Evolutionary conservation across 805 yeast genomes (phyloP).

Genomic region (Cyberlindnera suaveolens): DNA sequence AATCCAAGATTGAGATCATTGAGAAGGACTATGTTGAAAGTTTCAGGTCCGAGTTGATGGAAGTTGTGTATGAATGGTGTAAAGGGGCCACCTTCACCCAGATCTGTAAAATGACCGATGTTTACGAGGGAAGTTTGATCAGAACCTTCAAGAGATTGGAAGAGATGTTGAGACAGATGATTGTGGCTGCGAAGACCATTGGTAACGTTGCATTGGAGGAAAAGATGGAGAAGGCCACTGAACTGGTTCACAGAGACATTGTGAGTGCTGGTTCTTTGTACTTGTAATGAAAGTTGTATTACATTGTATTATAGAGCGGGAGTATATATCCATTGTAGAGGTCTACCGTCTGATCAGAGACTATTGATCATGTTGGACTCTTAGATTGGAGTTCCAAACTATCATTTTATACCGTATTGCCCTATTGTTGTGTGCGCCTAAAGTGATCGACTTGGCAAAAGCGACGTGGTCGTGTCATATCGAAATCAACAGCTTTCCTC

Average conservation of each 20-base stretch:
- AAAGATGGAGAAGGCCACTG: constrained; percentile 83
- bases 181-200: constrained; percentile 87
- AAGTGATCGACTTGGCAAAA: too few species aligned
- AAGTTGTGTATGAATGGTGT: constrained; percentile 95
- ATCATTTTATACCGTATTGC: too few species aligned
- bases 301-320: background rate
- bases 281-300: constrained; percentile 23
- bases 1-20: constrained; percentile 81
- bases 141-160: constrained; percentile 93
- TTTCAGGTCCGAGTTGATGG: constrained; percentile 93
- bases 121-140: constrained; percentile 92
- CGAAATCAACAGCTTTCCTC: too few species aligned
- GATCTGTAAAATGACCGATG: constrained; percentile 98
- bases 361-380: too few species aligned
- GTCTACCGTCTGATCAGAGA: too few species aligned
- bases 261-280: constrained; percentile 96
- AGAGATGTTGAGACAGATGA: constrained; percentile 86
- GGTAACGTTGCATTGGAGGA: constrained; percentile 83
- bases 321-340: too few species aligned
- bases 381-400: too few species aligned
- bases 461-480: too few species aligned
- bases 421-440: too few species aligned
- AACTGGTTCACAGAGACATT: constrained; percentile 87
- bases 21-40: constrained; percentile 91
- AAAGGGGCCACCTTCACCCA: constrained; percentile 94